Percentiles rank a stretch among this genome's conserved stretches.
Evolutionary conservation across 1,139 yeast genomes (phyloP).

Genomic region (Tardiomyces depauwii): DNA sequence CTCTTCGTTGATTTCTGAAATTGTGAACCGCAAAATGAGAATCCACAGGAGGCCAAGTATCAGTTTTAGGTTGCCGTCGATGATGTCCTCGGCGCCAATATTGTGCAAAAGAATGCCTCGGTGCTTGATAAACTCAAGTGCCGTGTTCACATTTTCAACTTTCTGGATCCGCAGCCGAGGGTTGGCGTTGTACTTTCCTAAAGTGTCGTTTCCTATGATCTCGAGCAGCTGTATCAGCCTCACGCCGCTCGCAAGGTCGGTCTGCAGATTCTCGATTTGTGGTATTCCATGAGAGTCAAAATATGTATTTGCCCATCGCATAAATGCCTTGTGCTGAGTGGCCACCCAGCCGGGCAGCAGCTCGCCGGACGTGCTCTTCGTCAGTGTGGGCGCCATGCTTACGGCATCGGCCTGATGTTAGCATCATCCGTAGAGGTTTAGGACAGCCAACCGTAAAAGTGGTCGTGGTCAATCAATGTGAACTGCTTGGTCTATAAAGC

Average conservation of each 20-base stretch:
- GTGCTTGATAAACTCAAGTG: constrained; percentile 43
- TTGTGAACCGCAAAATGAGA: constrained; percentile 40
- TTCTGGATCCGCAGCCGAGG: constrained; percentile 50
- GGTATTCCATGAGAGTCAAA: constrained; percentile 19
- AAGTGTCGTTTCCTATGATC: constrained; percentile 28
- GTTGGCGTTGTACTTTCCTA: constrained; percentile 28
- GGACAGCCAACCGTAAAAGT: too few species aligned
- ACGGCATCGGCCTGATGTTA: not conserved
- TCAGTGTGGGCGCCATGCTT: not conserved
- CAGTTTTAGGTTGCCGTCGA: constrained; percentile 51
- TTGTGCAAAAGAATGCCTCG: constrained; percentile 43
- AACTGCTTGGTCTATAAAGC: too few species aligned
- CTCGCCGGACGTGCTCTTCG: not conserved
- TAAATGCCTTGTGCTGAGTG: constrained; percentile 30
- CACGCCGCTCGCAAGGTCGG: constrained; percentile 27
- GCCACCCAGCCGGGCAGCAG: constrained; percentile 27
- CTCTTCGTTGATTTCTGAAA: constrained; percentile 33
- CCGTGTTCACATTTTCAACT: constrained; percentile 49
- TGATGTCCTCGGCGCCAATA: constrained; percentile 59
- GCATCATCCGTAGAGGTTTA: not conserved
- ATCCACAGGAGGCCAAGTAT: constrained; percentile 61
- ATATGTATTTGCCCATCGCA: constrained; percentile 30
- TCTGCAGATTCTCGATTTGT: constrained; percentile 19
- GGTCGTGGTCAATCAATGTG: too few species aligned
- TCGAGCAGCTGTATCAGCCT: constrained; percentile 27